phyloP scores from a whole-genome alignment of 140 eudicot genomes.

The Anethum foeniculum region DNA sequence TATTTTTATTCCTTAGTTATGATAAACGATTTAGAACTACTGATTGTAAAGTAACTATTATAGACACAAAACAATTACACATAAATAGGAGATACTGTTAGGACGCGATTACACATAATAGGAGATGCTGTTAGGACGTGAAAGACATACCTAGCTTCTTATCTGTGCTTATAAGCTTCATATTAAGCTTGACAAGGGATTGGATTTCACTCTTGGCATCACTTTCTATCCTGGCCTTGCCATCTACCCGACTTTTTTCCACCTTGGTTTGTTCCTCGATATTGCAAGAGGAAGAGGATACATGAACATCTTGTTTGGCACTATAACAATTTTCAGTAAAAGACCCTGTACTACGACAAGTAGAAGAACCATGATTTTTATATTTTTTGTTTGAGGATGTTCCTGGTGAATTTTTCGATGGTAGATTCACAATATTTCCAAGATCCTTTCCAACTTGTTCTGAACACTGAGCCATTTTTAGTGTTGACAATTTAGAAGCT shows the following conservation, averaged over 20 bases:
- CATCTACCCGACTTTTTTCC: slow-evolving; percentile 17
- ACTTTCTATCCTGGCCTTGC: slow-evolving; percentile 19
- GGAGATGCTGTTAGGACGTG: background rate
- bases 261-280: slow-evolving; percentile 14
- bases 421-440: slow-evolving; percentile 19
- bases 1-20: background rate
- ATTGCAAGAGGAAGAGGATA: slow-evolving; percentile 21
- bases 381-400: slow-evolving; percentile 9
- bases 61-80: background rate
- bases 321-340: slow-evolving; percentile 10
- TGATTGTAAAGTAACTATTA: background rate
- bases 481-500: slow-evolving; percentile 14
- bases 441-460: slow-evolving; percentile 12
- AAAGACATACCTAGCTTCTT: slow-evolving; percentile 55
- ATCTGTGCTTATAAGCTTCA: slow-evolving; percentile 52
- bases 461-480: slow-evolving; percentile 15
- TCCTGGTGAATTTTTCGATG: slow-evolving; percentile 6
- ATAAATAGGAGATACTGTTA: background rate
- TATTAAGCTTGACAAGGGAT: slow-evolving; percentile 83
- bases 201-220: slow-evolving; percentile 76
- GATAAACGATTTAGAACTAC: background rate
- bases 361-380: slow-evolving; percentile 17
- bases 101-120: background rate
- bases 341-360: slow-evolving; percentile 11
- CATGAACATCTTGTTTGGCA: slow-evolving; percentile 21